These are phyloP conservation scores for Rehmannia glutinosa DNA, from an alignment of 257 asterid genomes.

Conservation along the genomic window DNA sequence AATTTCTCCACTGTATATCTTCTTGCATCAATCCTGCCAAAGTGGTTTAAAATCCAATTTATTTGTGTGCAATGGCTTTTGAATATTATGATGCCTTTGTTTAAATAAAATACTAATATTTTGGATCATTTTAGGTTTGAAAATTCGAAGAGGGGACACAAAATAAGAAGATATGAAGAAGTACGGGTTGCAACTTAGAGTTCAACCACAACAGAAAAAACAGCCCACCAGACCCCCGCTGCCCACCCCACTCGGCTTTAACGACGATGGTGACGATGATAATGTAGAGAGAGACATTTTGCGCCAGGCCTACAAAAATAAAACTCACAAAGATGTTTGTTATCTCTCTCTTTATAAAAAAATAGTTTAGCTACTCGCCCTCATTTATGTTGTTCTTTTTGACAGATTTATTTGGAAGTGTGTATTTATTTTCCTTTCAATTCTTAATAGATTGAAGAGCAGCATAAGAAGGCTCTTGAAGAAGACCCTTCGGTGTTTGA, in stretches of 20 bases:
- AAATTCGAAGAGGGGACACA: not conserved
- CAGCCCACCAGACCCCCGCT: slow-evolving; percentile 52
- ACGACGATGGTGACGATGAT: slow-evolving; percentile 57
- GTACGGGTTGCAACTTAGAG: slow-evolving; percentile 85
- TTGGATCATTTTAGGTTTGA: slow-evolving; percentile 3
- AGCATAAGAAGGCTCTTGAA: slow-evolving; percentile 79
- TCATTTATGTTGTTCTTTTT: not conserved
- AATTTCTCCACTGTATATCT: too few species aligned
- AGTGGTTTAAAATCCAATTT: too few species aligned
- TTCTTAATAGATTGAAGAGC: slow-evolving; percentile 63
- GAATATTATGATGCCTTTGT: not conserved
- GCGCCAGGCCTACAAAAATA: slow-evolving; percentile 75
- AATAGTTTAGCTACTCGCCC: not conserved
- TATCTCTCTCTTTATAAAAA: not conserved
- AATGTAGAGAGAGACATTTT: slow-evolving; percentile 69
- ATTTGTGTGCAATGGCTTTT: not conserved
- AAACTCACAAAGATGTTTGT: slow-evolving; percentile 66
- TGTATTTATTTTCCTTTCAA: not conserved
- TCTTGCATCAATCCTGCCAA: too few species aligned
- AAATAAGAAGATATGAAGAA: slow-evolving; percentile 38
- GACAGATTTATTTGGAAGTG: not conserved
- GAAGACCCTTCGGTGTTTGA: slow-evolving; percentile 83
- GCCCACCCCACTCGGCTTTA: slow-evolving; percentile 44
- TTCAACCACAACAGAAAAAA: slow-evolving; percentile 63
- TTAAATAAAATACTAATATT: not conserved